Conservation (phyloP, 495 filamentous ascomycete species). For the Terfezia boudieri region DNA sequence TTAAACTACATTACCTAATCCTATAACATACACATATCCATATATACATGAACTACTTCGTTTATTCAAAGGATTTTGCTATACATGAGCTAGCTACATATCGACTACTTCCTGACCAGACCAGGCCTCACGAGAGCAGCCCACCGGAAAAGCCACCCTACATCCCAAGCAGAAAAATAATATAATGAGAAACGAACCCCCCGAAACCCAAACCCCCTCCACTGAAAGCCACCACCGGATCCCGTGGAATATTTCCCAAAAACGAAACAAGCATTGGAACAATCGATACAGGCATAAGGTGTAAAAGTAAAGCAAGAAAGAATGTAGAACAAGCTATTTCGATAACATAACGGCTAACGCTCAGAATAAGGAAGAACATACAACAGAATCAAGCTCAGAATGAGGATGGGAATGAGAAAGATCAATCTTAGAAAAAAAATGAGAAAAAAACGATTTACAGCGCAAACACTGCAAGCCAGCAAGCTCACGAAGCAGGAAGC, state of each 20-base stretch:
- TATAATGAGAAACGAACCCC: neutral
- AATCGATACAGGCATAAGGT: neutral
- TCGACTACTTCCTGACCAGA: no score
- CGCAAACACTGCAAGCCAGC: constrained; percentile 2
- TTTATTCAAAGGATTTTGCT: neutral
- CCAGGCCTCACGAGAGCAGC: neutral
- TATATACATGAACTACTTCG: constrained; percentile 1
- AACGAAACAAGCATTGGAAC: no score
- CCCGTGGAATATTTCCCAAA: no score
- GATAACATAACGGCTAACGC: neutral
- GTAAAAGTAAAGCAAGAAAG: neutral
- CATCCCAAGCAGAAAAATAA: neutral
- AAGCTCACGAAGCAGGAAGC: constrained; percentile 7
- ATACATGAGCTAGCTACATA: neutral
- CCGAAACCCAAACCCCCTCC: neutral
- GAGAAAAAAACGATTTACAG: constrained; percentile 3
- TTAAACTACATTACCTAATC: no score
- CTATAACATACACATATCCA: neutral
- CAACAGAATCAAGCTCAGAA: neutral
- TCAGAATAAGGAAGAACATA: neutral
- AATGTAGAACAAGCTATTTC: neutral
- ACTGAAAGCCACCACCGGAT: no score
- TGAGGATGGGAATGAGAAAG: neutral
- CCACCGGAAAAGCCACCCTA: neutral
- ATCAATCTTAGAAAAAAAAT: neutral